Conservation (phyloP, 176 grass and related monocot genomes). For the Lolium multiflorum region DNA sequence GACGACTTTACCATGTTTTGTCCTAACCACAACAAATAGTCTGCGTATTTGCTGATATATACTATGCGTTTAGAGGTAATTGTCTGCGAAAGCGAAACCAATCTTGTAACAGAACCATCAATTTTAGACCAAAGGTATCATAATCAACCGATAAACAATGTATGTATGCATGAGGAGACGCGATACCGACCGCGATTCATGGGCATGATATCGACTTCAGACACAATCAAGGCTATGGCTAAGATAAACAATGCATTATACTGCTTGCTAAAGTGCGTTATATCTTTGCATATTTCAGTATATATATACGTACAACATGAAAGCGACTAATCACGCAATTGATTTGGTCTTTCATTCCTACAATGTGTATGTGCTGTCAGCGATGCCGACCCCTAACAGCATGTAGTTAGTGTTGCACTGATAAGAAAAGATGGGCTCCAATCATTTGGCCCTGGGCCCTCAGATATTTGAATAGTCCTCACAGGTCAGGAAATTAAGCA, state of each 20-base stretch:
- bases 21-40: neutral
- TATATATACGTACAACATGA: neutral
- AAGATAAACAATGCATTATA: neutral
- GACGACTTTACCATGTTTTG: neutral
- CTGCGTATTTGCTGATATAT: neutral
- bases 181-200: conserved; percentile 17
- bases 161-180: neutral
- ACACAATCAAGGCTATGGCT: neutral
- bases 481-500: neutral
- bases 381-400: conserved; percentile 45
- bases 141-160: conserved; percentile 7
- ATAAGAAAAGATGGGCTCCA: neutral
- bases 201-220: conserved; percentile 4
- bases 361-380: neutral
- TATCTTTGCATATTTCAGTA: neutral
- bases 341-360: neutral
- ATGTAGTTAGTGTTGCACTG: conserved; percentile 9
- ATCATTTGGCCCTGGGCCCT: neutral
- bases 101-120: neutral
- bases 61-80: neutral
- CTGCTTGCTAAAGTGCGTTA: neutral
- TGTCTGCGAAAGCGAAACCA: neutral
- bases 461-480: neutral
- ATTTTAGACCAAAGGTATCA: neutral
- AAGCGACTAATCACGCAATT: conserved; percentile 32